Base-by-base conservation (phyloP, 2,329 filamentous ascomycete species). In the Hyphodiscus sp. region DNA sequence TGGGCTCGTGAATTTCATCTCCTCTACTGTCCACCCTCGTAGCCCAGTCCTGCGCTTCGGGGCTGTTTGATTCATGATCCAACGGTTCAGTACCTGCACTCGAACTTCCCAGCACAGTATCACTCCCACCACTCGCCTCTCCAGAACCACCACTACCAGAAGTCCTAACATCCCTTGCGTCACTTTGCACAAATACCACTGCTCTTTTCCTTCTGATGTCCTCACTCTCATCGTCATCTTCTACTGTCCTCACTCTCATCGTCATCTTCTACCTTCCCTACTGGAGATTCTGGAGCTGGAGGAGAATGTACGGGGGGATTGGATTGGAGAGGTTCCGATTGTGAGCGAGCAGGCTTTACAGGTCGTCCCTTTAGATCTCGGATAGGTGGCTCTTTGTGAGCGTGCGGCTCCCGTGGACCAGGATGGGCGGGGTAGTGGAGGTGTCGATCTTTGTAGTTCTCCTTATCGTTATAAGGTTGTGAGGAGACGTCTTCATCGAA, bases 351-450 rank as follows among this genome's bases (percentile, higher is more conserved):
- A 5, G 33, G 33, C 33, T 38, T 38, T 13, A 38, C 33, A 15
- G 33, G 33, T 38, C 33, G 33, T 13, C 33, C 33, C 16, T 15
- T 13, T n/a, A 38, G 11, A 10, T 38, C 33, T 38, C 33, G 33
- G 4, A 38, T 38, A 4, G 4, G 33, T 15, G 33, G 11, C 30
- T 33, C 45, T 15, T 16, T 18, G 13, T 33, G 11, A 15, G 23
- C 26, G 5, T 33, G 45, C 11, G 43, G 29, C 6, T 38, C n/a
- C 2, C 53, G 53, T 13, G 53, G 53, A 11, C 53, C 53, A 13
- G 53, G 53, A 29, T 55, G 53, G 2, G 53, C 49, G 2, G 53
- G 53, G 20, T 55, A 55, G 44, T 19, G 15, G 50, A 45, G 16
- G 30, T n/a, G 20, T 44, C 11, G 26, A 43, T 53, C 23, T 51